These are phyloP conservation scores for Mycosarcoma maydis DNA, from an alignment of 1,284 basidiomycete species.

Conservation along the genomic window DNA sequence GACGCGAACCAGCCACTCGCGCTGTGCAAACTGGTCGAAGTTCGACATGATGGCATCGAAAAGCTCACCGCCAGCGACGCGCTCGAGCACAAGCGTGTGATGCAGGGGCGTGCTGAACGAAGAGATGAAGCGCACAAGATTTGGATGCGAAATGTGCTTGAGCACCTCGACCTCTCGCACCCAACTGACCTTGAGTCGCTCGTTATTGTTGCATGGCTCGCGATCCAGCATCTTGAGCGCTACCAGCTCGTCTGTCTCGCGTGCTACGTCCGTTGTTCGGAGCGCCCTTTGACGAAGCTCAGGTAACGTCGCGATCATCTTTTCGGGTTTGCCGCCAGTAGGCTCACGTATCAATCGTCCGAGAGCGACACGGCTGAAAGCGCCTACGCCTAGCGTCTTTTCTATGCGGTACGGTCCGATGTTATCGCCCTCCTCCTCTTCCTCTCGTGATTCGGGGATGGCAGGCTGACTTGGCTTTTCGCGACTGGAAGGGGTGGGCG, in stretches of 20 bases:
- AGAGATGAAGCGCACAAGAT: slow-evolving; percentile 79
- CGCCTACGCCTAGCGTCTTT: slow-evolving; percentile 61
- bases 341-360: slow-evolving; percentile 30
- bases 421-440: slow-evolving; percentile 50
- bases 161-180: slow-evolving; percentile 87
- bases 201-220: slow-evolving; percentile 71
- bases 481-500: slow-evolving; percentile 2
- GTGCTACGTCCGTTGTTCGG: background rate
- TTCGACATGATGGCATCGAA: slow-evolving; percentile 77
- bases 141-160: slow-evolving; percentile 85
- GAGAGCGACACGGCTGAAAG: slow-evolving; percentile 63
- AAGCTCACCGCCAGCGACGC: slow-evolving; percentile 82
- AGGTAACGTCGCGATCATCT: slow-evolving; percentile 27
- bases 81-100: slow-evolving; percentile 84
- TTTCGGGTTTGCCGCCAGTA: slow-evolving; percentile 1
- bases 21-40: slow-evolving; percentile 71
- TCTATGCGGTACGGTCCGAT: slow-evolving; percentile 57
- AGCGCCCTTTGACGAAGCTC: slow-evolving; percentile 33
- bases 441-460: slow-evolving; percentile 30
- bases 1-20: slow-evolving; percentile 75
- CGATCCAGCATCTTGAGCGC: slow-evolving; percentile 86
- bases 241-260: slow-evolving; percentile 71
- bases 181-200: slow-evolving; percentile 83
- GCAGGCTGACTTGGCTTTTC: slow-evolving; percentile 7
- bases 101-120: slow-evolving; percentile 79